A percentile compares a stretch with the other conserved stretches of the same genome.
These are phyloP conservation scores for Rosa rugosa DNA, from an alignment of 306 rosid species.

Conservation along the genomic window DNA sequence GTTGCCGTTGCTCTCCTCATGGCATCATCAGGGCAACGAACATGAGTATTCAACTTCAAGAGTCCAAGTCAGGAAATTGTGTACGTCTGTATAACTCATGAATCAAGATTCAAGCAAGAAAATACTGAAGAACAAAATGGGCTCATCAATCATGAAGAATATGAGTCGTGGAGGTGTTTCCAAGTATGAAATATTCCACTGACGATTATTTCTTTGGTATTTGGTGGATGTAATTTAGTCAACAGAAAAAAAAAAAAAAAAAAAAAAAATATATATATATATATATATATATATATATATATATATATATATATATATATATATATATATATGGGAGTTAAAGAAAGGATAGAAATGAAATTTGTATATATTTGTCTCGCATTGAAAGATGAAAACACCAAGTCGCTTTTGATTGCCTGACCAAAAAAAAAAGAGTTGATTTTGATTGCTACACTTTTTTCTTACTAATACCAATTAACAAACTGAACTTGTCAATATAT, in stretches of 20 bases:
- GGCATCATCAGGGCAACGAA: constrained; percentile 79
- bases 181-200: not conserved
- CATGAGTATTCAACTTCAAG: constrained; percentile 24
- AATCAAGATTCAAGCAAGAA: not conserved
- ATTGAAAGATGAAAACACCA: not conserved
- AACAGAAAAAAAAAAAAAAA: not conserved
- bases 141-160: not conserved
- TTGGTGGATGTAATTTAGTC: not conserved
- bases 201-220: not conserved
- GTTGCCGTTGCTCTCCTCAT: constrained; percentile 71
- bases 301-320: no score
- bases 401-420: not conserved
- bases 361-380: not conserved
- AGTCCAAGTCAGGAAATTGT: not conserved
- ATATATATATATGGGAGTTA: not conserved
- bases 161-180: not conserved
- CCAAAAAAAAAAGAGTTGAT: not conserved
- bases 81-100: not conserved
- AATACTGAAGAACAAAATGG: not conserved
- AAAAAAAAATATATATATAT: no score
- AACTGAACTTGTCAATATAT: not conserved
- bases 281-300: no score
- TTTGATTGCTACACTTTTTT: not conserved
- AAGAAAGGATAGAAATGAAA: not conserved
- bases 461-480: not conserved